Evolutionary conservation across 495 filamentous ascomycete genomes (phyloP), one percentile per base, ranked within the genome.

Genomic region (Lophium mytilinum): DNA sequence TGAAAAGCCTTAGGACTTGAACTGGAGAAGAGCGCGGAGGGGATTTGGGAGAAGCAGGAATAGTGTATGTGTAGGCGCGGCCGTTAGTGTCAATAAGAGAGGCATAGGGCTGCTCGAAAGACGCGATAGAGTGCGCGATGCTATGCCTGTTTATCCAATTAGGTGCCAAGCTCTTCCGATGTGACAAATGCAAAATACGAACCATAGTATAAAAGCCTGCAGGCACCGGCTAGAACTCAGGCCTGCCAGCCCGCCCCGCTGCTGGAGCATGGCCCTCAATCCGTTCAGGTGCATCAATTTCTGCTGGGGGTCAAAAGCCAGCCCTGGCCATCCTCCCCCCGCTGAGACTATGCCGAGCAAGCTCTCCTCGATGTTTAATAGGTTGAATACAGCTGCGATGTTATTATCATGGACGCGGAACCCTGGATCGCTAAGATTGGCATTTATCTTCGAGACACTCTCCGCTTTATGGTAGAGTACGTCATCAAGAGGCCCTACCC

Each of bases 141-240:
- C 60, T 59, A 40, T 63, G 66, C 60, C 56, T 57, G 35, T 37
- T 37, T 15, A 4, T 53, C 39, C 39, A 45, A 14, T 45, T 45
- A 45, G 41, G 9, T 17, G 34, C 12, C 30, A 9, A 9, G 17
- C 47, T 19, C n/a, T 18, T 10, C 21, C 8, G 1, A 47, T 37
- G 46, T 19, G 9, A 48, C 17, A 30, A 18, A 34, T 15, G 41
- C n/a, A 35, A 37, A 52, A 11, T 33, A 57, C 66, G 53, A 39
- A 68, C 66, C 66, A 67, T 10, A 68, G 40, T 10, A 68, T 56
- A 39, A 68, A 66, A 7, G 57, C 46, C 52, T 66, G 64, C 36
- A 68, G 53, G 50, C 64, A 68, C 52, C 36, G 52, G 37, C 66
- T 68, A 17, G 61, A 53, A 19, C 40, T 46, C 18, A 66, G 50